Evolutionary conservation across 2,329 filamentous ascomycete species (phyloP).

Genomic region (Venturiaceae sp.): DNA sequence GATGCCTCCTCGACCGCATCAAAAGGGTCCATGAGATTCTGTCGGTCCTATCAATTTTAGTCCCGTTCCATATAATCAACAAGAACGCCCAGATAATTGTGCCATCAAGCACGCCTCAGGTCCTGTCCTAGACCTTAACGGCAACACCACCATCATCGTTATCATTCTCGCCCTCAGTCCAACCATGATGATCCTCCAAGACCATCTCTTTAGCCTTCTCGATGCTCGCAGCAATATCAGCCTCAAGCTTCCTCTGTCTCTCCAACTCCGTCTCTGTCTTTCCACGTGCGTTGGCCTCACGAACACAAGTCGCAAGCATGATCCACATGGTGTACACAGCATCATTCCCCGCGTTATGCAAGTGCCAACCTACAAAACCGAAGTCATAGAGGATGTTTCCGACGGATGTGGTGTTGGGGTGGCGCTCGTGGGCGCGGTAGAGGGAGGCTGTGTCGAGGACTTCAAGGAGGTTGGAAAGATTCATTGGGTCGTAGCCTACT

Average conservation of each 20-base stretch:
- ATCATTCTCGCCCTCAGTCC: background rate
- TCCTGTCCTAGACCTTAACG: background rate
- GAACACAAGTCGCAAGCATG: slow-evolving; percentile 53
- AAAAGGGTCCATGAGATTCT: background rate
- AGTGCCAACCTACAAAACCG: slow-evolving; percentile 49
- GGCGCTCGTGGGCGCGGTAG: slow-evolving; percentile 52
- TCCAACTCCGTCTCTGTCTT: slow-evolving; percentile 1
- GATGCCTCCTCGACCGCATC: background rate
- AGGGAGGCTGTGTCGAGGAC: slow-evolving; percentile 63
- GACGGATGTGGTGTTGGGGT: slow-evolving; percentile 47
- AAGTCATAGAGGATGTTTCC: slow-evolving; percentile 53
- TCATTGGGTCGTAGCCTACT: slow-evolving; percentile 53
- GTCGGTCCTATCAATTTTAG: background rate
- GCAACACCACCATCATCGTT: background rate
- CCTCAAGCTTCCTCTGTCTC: background rate
- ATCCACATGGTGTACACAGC: slow-evolving; percentile 69
- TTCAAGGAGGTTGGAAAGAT: slow-evolving; percentile 48
- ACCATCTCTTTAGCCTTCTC: background rate
- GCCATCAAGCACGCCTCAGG: background rate
- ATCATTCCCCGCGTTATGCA: slow-evolving; percentile 88
- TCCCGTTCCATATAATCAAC: background rate
- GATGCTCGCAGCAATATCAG: background rate
- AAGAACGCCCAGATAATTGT: background rate
- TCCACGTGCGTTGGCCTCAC: slow-evolving; percentile 20
- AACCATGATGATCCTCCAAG: background rate